Conservation (phyloP, 371 early-diverging fungal species). For the Circinella minor region DNA sequence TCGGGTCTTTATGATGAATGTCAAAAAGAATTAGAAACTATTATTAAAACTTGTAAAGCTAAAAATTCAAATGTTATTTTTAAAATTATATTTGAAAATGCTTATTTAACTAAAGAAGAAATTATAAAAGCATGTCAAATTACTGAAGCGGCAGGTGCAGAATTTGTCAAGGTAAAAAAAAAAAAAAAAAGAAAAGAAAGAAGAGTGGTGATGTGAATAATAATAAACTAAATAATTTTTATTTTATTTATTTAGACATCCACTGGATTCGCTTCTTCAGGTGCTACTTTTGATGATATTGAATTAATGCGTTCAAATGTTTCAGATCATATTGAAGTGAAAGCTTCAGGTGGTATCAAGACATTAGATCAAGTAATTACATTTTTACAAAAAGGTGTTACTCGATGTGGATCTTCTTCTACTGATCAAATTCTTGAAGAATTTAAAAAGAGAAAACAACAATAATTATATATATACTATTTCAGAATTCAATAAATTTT, state of each 20-base stretch:
- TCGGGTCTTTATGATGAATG: conserved; percentile 54
- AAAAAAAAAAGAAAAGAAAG: too few species aligned
- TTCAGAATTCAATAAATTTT: too few species aligned
- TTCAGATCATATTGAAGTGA: conserved; percentile 53
- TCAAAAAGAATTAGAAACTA: conserved; percentile 50
- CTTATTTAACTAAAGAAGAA: conserved; percentile 63
- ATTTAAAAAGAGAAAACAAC: conserved; percentile 36
- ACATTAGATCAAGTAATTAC: conserved; percentile 63
- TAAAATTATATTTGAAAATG: conserved; percentile 71
- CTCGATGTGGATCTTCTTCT: conserved; percentile 67
- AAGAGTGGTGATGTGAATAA: too few species aligned
- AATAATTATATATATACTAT: too few species aligned
- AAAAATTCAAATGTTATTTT: conserved; percentile 53
- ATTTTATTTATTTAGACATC: conserved; percentile 41
- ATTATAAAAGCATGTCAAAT: conserved; percentile 58
- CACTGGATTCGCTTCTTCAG: conserved; percentile 66
- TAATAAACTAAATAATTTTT: not conserved
- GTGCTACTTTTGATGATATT: conserved; percentile 61
- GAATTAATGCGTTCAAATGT: conserved; percentile 60
- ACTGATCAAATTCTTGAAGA: conserved; percentile 65
- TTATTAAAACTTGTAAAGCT: conserved; percentile 49
- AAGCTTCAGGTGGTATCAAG: conserved; percentile 72
- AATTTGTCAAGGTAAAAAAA: conserved; percentile 61
- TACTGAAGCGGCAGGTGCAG: conserved; percentile 60
- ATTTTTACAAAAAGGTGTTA: conserved; percentile 62